Evolutionary conservation across 139 green algal species (phyloP).

Genomic region (Coccomyxa sp.): DNA sequence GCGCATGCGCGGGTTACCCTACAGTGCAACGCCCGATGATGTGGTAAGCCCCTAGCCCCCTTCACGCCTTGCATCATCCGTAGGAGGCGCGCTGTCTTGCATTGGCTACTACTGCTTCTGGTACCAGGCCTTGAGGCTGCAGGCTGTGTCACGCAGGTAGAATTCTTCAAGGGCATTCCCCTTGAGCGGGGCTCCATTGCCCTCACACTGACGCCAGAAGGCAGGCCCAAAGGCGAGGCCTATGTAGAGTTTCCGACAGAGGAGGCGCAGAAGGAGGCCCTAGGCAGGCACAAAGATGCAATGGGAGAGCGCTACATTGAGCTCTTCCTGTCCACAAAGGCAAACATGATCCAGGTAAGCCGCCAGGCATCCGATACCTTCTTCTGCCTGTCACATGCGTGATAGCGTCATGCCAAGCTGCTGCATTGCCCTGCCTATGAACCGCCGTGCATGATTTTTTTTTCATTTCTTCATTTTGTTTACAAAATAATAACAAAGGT

Average conservation of each 20-base stretch:
- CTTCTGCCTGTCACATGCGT: too few species aligned
- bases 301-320: constrained; percentile 77
- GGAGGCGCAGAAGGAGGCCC: constrained; percentile 46
- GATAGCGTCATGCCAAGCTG: too few species aligned
- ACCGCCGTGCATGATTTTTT: too few species aligned
- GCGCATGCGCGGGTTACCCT: constrained; percentile 79
- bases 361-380: too few species aligned
- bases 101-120: too few species aligned
- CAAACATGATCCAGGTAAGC: constrained; percentile 54
- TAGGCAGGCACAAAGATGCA: constrained; percentile 61
- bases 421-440: too few species aligned
- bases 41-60: too few species aligned
- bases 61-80: too few species aligned
- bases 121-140: too few species aligned
- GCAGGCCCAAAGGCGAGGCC: constrained; percentile 79
- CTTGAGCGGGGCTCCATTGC: constrained; percentile 57
- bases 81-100: too few species aligned
- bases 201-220: constrained; percentile 64
- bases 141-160: constrained; percentile 3
- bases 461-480: too few species aligned
- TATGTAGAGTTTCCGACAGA: constrained; percentile 73
- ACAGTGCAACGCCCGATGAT: constrained; percentile 60
- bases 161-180: constrained; percentile 65
- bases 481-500: too few species aligned
- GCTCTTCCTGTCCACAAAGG: constrained; percentile 67